A percentile compares a stretch with the other conserved stretches of the same genome.
Conservation (phyloP, 495 filamentous ascomycete genomes). For the Sporormia fimetaria region DNA sequence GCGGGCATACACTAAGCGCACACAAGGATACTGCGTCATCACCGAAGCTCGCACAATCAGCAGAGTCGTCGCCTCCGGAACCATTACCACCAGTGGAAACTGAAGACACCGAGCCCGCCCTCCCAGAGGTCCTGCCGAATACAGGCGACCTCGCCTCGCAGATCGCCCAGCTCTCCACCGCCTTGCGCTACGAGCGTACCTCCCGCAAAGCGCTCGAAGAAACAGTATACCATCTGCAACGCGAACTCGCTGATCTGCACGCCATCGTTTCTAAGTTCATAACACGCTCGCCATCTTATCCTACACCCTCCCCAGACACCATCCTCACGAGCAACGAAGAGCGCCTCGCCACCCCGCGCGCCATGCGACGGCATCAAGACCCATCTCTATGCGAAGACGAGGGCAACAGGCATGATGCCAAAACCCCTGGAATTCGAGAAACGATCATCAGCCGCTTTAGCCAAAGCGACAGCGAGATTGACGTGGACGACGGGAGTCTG, state of each 20-base stretch:
- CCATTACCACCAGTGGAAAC: no score
- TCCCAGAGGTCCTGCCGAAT: neutral
- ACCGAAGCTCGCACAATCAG: constrained; percentile 5
- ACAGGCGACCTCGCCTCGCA: constrained; percentile 6
- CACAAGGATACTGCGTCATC: no score
- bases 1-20: no score
- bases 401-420: neutral
- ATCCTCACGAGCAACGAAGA: constrained; percentile 15
- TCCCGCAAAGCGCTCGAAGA: constrained; percentile 20
- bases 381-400: neutral
- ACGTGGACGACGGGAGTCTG: neutral
- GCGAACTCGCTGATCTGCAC: constrained; percentile 16
- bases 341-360: constrained; percentile 14
- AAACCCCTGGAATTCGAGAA: constrained; percentile 1
- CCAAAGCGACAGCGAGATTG: constrained; percentile 6
- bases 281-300: constrained; percentile 1
- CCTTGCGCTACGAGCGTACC: constrained; percentile 16
- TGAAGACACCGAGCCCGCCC: no score
- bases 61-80: no score
- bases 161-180: constrained; percentile 6
- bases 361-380: neutral
- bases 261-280: constrained; percentile 11
- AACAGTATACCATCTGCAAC: constrained; percentile 15
- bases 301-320: constrained; percentile 19
- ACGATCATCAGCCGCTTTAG: constrained; percentile 11